Conservation (phyloP, 495 filamentous ascomycete genomes). For the Aspergillus panamensis region DNA sequence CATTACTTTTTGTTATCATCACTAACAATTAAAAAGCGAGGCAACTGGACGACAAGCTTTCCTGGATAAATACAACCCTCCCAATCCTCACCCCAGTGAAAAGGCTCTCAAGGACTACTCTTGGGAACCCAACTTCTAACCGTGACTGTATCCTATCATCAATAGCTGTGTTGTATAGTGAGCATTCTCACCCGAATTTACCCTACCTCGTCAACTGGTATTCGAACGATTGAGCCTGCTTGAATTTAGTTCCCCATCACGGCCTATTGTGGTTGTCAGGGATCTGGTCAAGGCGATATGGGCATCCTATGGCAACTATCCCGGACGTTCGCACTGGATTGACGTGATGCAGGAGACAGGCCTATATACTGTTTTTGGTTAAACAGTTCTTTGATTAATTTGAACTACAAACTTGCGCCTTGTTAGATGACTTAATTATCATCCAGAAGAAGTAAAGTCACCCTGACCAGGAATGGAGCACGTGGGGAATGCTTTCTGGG, state of each 20-base stretch:
- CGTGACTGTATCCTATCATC: background rate
- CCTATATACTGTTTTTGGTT: conserved; percentile 2
- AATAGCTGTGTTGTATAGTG: background rate
- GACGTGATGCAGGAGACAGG: conserved; percentile 9
- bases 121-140: background rate
- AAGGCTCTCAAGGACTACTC: too few relatives aligned
- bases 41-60: too few relatives aligned
- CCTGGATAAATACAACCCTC: too few relatives aligned
- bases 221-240: conserved; percentile 2
- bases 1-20: too few relatives aligned
- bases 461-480: too few relatives aligned
- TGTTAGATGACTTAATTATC: too few relatives aligned
- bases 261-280: conserved; percentile 1
- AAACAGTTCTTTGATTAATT: background rate
- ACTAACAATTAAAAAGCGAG: too few relatives aligned
- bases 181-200: background rate
- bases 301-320: background rate
- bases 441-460: too few relatives aligned
- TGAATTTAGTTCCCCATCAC: conserved; percentile 2
- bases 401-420: too few relatives aligned
- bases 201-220: background rate
- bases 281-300: conserved; percentile 3
- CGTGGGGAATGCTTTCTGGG: too few relatives aligned
- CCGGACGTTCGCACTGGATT: conserved; percentile 4
- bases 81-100: too few relatives aligned